phyloP scores from a whole-genome alignment of 176 grass and related monocot genomes.

The Chloris gayana region DNA sequence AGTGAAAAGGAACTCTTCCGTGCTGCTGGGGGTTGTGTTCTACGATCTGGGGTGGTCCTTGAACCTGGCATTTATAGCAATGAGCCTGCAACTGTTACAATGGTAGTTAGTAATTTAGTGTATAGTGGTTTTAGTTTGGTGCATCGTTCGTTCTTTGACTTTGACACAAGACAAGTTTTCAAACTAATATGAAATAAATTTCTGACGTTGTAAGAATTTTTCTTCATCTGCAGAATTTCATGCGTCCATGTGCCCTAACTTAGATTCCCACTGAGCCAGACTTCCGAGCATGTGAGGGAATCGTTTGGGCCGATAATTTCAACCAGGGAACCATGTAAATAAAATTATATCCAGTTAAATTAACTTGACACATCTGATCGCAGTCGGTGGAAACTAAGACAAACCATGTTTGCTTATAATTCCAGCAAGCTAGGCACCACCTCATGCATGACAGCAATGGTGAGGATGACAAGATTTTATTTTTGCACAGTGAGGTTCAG shows the following conservation, averaged over 20 bases:
- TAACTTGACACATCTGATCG: not conserved
- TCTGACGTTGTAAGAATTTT: constrained; percentile 29
- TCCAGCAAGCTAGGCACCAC: not conserved
- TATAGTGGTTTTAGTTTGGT: not conserved
- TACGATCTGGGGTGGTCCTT: not conserved
- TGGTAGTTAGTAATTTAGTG: not conserved
- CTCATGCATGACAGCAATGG: not conserved
- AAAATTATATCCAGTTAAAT: constrained; percentile 1
- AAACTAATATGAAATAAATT: constrained; percentile 26
- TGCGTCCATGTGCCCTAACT: constrained; percentile 36
- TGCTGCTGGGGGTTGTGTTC: not conserved
- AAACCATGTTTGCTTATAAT: not conserved
- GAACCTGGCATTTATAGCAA: constrained; percentile 40
- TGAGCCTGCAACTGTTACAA: not conserved
- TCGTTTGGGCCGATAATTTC: constrained; percentile 13
- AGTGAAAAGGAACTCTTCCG: not conserved
- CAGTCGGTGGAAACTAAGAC: constrained; percentile 15
- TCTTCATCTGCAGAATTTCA: constrained; percentile 8
- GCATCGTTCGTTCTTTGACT: constrained; percentile 36
- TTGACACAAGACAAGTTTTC: constrained; percentile 28
- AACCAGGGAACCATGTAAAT: not conserved
- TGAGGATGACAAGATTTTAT: no score
- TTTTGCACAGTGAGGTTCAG: no score
- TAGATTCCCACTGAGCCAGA: constrained; percentile 23
- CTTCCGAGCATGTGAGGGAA: constrained; percentile 39